Conservation (phyloP, 176 grass and related monocot species). For the Alopecurus myosuroides region DNA sequence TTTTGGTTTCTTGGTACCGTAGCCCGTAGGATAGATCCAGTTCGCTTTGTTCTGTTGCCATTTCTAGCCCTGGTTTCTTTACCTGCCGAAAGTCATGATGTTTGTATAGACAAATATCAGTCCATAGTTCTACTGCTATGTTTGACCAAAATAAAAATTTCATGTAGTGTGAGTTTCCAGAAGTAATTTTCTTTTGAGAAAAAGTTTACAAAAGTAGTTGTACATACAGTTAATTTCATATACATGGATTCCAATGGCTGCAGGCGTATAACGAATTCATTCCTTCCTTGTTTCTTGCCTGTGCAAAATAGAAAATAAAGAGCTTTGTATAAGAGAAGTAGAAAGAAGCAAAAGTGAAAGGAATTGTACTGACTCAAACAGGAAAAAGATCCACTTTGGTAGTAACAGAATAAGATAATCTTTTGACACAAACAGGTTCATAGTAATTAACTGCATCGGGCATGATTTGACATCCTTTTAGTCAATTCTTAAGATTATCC, state of each 20-base stretch:
- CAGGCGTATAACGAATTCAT: conserved; percentile 92
- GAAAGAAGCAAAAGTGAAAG: background rate
- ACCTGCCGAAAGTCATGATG: conserved; percentile 48
- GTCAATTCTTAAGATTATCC: background rate
- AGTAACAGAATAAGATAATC: background rate
- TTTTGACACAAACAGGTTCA: background rate
- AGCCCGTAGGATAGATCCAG: conserved; percentile 92
- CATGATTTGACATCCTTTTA: background rate
- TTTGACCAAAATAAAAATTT: background rate
- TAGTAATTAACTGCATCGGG: background rate
- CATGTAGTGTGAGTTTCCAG: background rate
- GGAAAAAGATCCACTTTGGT: background rate
- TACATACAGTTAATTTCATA: conserved; percentile 95
- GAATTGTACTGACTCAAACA: background rate
- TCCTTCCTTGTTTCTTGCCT: conserved; percentile 98
- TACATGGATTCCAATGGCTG: conserved; percentile 98
- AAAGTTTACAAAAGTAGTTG: background rate
- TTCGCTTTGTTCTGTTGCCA: conserved; percentile 94
- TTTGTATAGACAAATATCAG: background rate
- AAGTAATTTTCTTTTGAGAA: background rate
- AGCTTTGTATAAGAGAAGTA: background rate
- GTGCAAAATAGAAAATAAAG: conserved; percentile 12
- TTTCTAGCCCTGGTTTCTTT: conserved; percentile 95
- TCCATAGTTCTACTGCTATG: background rate
- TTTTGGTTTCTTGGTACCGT: conserved; percentile 74